Conservation (phyloP, 345 rosid species). For the Erucastrum elatum region DNA sequence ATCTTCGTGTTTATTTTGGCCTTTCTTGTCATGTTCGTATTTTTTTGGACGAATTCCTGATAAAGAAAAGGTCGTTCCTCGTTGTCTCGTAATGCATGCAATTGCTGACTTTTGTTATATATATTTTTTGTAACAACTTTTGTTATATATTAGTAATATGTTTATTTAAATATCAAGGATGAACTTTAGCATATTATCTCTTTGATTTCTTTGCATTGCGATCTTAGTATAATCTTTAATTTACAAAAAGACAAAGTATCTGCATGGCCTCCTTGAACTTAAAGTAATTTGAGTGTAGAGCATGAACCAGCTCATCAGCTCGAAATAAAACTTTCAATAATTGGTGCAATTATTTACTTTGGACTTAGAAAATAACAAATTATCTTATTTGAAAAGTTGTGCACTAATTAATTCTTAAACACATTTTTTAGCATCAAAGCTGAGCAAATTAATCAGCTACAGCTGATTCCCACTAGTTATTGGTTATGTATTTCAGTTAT, state of each 20-base stretch:
- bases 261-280: conserved; percentile 4
- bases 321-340: not conserved
- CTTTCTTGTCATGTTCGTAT: too few relatives aligned
- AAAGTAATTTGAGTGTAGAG: conserved; percentile 13
- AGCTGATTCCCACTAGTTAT: not conserved
- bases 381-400: not conserved
- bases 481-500: not conserved
- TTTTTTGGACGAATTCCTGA: too few relatives aligned
- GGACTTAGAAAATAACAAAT: not conserved
- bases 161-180: not conserved
- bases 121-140: too few relatives aligned
- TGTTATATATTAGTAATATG: not conserved
- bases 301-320: conserved; percentile 25
- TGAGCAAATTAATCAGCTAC: not conserved
- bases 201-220: not conserved
- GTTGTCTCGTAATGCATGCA: conserved; percentile 20
- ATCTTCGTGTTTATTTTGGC: too few relatives aligned
- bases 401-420: not conserved
- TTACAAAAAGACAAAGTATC: not conserved
- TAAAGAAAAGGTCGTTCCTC: not conserved
- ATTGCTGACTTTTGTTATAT: conserved; percentile 5
- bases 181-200: conserved; percentile 3
- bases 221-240: not conserved
- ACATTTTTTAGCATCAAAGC: not conserved
- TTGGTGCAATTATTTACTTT: not conserved